phyloP scores from a whole-genome alignment of 192 early-diverging fungal genomes.

The Gryganskiella cystojenkinii region DNA sequence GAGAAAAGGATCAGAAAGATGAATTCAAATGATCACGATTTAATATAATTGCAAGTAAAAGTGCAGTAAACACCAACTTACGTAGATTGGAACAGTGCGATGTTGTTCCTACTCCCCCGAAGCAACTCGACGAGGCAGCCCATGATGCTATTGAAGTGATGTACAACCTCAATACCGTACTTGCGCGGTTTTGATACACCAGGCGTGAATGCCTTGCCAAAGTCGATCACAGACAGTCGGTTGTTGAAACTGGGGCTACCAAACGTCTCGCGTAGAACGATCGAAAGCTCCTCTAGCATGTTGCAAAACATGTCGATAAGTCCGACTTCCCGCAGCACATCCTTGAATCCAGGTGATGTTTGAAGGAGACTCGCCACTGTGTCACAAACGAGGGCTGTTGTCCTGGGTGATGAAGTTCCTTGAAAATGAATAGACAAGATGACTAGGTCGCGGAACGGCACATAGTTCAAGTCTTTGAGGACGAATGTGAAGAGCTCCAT shows the following conservation, averaged over 20 bases:
- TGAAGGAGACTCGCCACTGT: constrained; percentile 57
- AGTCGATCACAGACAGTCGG: constrained; percentile 45
- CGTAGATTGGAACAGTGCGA: constrained; percentile 59
- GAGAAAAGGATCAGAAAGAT: no score
- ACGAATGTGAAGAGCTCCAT: constrained; percentile 65
- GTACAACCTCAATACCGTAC: constrained; percentile 60
- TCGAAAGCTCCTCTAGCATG: constrained; percentile 62
- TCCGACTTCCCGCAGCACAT: constrained; percentile 69
- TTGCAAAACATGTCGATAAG: constrained; percentile 67
- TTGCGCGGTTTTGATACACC: constrained; percentile 27
- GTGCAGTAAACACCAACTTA: constrained; percentile 45
- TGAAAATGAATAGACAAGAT: constrained; percentile 66
- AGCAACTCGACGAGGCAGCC: constrained; percentile 60
- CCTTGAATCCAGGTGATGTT: constrained; percentile 59
- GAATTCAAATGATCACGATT: no score
- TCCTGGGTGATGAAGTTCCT: constrained; percentile 60
- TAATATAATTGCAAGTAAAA: no score
- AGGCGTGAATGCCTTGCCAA: constrained; percentile 45
- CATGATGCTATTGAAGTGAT: constrained; percentile 64
- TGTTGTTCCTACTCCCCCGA: constrained; percentile 53
- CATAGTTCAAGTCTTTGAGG: constrained; percentile 69
- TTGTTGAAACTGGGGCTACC: constrained; percentile 53
- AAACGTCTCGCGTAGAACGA: constrained; percentile 51
- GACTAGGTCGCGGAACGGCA: constrained; percentile 68
- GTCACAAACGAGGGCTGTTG: constrained; percentile 58